Conservation (phyloP, 148 eudicot genomes). For the Bassia scoparia region DNA sequence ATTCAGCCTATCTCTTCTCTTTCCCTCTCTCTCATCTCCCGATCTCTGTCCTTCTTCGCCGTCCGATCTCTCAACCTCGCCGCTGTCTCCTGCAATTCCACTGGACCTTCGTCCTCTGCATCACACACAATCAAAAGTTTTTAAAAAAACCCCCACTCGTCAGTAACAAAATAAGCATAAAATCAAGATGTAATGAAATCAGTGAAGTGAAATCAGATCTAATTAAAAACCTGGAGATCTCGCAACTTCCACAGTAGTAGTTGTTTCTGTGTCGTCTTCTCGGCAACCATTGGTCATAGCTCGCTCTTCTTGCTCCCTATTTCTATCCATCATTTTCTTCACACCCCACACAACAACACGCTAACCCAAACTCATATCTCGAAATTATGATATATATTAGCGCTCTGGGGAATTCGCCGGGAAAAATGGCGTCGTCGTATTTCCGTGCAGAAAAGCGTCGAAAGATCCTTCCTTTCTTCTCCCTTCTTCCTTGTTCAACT, state of each 20-base stretch:
- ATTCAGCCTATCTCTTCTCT: conserved; percentile 51
- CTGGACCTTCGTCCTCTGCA: conserved; percentile 68
- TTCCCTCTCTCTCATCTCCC: conserved; percentile 37
- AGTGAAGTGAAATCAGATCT: not conserved
- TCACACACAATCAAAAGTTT: conserved; percentile 17
- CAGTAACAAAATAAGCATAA: not conserved
- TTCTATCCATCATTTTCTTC: conserved; percentile 60
- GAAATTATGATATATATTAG: too few relatives aligned
- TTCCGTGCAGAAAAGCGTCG: conserved; percentile 23
- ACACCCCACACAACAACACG: not conserved
- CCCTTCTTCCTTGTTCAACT: not conserved
- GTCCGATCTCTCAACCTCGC: conserved; percentile 57
- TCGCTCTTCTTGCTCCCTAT: conserved; percentile 59
- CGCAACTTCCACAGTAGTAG: conserved; percentile 39
- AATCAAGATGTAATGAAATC: not conserved
- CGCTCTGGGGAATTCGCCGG: conserved; percentile 25
- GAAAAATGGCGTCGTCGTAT: conserved; percentile 9
- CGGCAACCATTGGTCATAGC: conserved; percentile 53
- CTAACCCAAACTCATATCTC: conserved; percentile 10
- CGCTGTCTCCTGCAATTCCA: conserved; percentile 53
- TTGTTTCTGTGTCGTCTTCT: conserved; percentile 58
- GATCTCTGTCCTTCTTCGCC: conserved; percentile 53
- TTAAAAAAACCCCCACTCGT: conserved; percentile 12
- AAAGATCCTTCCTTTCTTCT: conserved; percentile 24
- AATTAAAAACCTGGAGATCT: conserved; percentile 78